Conservation (phyloP, 495 filamentous ascomycete species). For the Aspergillus steynii region DNA sequence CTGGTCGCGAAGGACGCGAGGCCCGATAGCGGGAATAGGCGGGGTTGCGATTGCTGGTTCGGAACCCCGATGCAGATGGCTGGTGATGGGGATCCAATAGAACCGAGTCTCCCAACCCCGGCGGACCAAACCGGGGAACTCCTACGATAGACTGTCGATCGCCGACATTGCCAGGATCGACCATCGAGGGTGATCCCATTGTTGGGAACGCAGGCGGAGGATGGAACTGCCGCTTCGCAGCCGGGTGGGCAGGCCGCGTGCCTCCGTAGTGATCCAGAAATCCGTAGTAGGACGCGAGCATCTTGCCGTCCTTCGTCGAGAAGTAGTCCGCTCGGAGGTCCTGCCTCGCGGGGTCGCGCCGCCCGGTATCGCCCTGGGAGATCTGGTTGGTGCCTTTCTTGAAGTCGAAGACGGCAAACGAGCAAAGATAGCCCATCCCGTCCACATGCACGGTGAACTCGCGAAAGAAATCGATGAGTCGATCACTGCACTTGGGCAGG, state of each 20-base stretch:
- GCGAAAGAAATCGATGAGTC: constrained; percentile 94
- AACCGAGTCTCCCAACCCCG: constrained; percentile 54
- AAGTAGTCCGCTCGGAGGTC: constrained; percentile 91
- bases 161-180: constrained; percentile 47
- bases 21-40: constrained; percentile 55
- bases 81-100: constrained; percentile 87
- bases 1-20: constrained; percentile 34
- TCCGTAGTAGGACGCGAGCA: constrained; percentile 90
- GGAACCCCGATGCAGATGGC: constrained; percentile 59
- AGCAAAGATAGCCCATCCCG: constrained; percentile 92
- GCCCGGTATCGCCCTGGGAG: constrained; percentile 38
- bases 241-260: constrained; percentile 59
- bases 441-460: constrained; percentile 98
- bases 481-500: constrained; percentile 85
- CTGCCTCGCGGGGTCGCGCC: constrained; percentile 30
- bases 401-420: constrained; percentile 97
- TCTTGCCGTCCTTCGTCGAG: constrained; percentile 92
- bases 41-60: constrained; percentile 37
- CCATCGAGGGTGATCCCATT: constrained; percentile 61
- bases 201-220: constrained; percentile 78
- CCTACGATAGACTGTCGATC: constrained; percentile 41
- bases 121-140: constrained; percentile 28
- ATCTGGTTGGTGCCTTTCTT: constrained; percentile 71
- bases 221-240: constrained; percentile 57
- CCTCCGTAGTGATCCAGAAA: constrained; percentile 87